These are phyloP conservation scores for Sphenostylis stenocarpa DNA, from an alignment of 306 rosid genomes.

Conservation along the genomic window DNA sequence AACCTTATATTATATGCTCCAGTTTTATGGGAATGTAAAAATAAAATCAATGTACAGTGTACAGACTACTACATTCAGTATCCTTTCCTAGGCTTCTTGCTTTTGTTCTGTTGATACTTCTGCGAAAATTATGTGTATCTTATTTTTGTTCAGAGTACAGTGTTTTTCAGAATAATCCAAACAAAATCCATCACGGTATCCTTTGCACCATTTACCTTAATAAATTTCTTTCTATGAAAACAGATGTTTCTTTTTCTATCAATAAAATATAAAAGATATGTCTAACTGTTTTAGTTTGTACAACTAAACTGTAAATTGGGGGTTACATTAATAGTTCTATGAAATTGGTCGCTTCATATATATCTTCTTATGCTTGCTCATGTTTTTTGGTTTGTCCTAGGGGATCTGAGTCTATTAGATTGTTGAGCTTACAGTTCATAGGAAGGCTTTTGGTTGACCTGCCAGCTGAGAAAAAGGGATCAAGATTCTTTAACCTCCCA, in stretches of 20 bases:
- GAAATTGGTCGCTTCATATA: slow-evolving; percentile 2
- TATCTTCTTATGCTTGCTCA: slow-evolving; percentile 20
- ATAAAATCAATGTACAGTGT: neutral
- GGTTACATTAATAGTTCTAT: neutral
- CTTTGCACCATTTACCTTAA: neutral
- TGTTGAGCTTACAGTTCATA: slow-evolving; percentile 89
- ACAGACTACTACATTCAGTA: neutral
- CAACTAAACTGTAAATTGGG: neutral
- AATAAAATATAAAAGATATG: neutral
- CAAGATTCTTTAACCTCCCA: slow-evolving; percentile 80
- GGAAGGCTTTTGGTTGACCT: slow-evolving; percentile 93
- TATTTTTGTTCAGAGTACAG: neutral
- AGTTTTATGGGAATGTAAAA: neutral
- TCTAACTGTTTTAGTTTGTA: neutral
- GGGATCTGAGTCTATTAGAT: slow-evolving; percentile 85
- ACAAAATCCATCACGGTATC: neutral
- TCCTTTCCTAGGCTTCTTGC: neutral
- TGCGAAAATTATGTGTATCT: neutral
- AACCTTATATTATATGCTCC: neutral
- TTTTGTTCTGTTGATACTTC: neutral
- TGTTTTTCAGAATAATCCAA: neutral
- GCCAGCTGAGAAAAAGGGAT: slow-evolving; percentile 91
- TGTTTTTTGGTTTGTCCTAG: slow-evolving; percentile 43
- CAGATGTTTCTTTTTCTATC: neutral
- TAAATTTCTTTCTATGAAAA: neutral